Percentiles rank a stretch among this genome's conserved stretches.
These are phyloP conservation scores for Ascochyta fabae DNA, from an alignment of 2,329 filamentous ascomycete species.

Conservation along the genomic window DNA sequence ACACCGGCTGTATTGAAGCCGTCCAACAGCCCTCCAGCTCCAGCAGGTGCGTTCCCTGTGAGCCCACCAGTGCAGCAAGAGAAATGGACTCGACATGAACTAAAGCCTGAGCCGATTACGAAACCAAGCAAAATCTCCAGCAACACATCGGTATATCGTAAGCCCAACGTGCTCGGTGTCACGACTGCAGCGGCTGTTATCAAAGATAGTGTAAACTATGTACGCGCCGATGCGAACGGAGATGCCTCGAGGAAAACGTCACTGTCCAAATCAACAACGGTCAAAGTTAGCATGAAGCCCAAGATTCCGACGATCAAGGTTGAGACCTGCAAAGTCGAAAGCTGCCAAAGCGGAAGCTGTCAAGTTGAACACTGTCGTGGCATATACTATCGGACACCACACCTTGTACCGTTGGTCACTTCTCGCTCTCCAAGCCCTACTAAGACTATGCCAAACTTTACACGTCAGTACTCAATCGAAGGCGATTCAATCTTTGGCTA, in stretches of 20 bases:
- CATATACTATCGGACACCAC: conserved; percentile 22
- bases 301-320: conserved; percentile 13
- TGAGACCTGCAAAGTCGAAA: neutral
- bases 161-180: conserved; percentile 13
- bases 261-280: conserved; percentile 19
- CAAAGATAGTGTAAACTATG: conserved; percentile 4
- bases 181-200: conserved; percentile 9
- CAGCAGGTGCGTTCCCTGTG: conserved; percentile 36
- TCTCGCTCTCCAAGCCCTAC: conserved; percentile 30
- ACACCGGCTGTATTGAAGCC: conserved; percentile 13
- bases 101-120: neutral
- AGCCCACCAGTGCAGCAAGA: conserved; percentile 32
- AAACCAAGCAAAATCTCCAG: conserved; percentile 7
- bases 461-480: conserved; percentile 28
- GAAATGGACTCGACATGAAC: conserved; percentile 15
- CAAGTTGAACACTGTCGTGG: neutral
- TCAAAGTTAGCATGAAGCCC: conserved; percentile 33
- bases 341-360: neutral
- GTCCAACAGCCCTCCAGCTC: conserved; percentile 19
- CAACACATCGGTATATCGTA: conserved; percentile 18
- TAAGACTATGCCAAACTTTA: conserved; percentile 31
- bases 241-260: conserved; percentile 15
- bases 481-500: conserved; percentile 35
- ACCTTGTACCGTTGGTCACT: conserved; percentile 1
- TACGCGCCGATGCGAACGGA: conserved; percentile 18